These are phyloP conservation scores for Pouteria campechiana DNA, from an alignment of 179 eudicot genomes.

Conservation along the genomic window DNA sequence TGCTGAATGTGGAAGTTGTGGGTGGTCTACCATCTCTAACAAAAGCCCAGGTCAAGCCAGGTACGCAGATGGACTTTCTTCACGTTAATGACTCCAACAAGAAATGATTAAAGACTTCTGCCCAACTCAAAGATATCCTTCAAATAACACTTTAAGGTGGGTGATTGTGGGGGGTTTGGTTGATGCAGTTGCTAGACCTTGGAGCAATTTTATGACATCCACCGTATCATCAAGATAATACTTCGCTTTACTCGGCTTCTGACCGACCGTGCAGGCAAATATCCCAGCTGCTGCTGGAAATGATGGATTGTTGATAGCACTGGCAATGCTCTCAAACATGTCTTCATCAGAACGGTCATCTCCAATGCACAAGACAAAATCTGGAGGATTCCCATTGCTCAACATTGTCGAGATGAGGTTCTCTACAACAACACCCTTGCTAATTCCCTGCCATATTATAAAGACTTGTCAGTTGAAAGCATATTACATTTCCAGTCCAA, in stretches of 20 bases:
- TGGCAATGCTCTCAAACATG: constrained; percentile 57
- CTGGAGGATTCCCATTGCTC: constrained; percentile 26
- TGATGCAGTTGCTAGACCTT: constrained; percentile 35
- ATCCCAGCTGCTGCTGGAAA: constrained; percentile 41
- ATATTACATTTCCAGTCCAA: no score
- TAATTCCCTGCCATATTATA: constrained; percentile 58
- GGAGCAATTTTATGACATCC: constrained; percentile 54
- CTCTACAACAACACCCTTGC: constrained; percentile 61
- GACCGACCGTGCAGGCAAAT: constrained; percentile 77
- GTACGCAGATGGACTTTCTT: no score
- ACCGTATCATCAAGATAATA: constrained; percentile 63
- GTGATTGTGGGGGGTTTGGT: constrained; percentile 9
- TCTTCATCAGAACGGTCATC: constrained; percentile 82
- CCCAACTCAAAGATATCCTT: constrained; percentile 11
- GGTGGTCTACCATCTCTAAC: no score
- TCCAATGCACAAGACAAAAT: constrained; percentile 70
- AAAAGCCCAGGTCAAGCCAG: no score
- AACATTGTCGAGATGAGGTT: constrained; percentile 41
- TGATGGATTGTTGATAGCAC: constrained; percentile 26
- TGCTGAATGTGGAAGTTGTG: no score
- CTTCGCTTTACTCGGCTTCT: constrained; percentile 86
- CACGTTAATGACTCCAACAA: no score
- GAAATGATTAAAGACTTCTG: no score
- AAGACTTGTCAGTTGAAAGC: no score
- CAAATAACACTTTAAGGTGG: constrained; percentile 12